Base-by-base conservation (phyloP, 106 monocot genomes). In the Dendrobium chrysotoxum region DNA sequence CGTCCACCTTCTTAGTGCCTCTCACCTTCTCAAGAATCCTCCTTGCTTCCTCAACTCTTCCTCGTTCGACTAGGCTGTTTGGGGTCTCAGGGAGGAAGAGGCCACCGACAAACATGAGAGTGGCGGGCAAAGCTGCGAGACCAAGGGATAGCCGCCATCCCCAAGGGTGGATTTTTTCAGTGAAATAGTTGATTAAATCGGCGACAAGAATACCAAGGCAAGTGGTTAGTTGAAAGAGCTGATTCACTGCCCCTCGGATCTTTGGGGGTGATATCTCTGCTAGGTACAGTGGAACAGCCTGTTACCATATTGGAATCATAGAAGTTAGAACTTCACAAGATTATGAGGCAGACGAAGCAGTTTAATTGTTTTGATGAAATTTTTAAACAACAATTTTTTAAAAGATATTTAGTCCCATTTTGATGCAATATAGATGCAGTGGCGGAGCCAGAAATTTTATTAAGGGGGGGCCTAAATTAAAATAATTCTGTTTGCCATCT, bases 201-300 rank as follows among this genome's bases (percentile, higher is more conserved):
- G 92, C 92, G 18, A 90, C 75, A 6, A 92, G 57, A 42, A 90
- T 85, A 0, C 92, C 92, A 0, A 90, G 38, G 66, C 86, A 80
- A 23, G 88, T 88, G 4, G 82, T 85, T 5, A 92, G 82, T 44
- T 92, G 87, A 80, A 92, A 92, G 26, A 89, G 86, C 67, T 90
- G 89, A 80, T 88, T 92, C 7, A 88, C 84, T 17, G 88, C 88
- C 7, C 92, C 92, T 80, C 92, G 73, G 42, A 86, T 84, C 61
- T 88, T 86, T 0, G 89, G 82, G 1, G 90, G 89, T 12, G 92
- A 76, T 7, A 92, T 92, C 84, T 92, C 92, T 0, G 90, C 90
- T 44, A 92, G 88, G 84, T 89, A 92, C 6, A 92, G 85, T 1
- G 92, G 92, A 74, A 90, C 89, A 4, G 92, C 89, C 92, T 92